Conservation (phyloP, 495 filamentous ascomycete species). For the Rhypophila decipiens region DNA sequence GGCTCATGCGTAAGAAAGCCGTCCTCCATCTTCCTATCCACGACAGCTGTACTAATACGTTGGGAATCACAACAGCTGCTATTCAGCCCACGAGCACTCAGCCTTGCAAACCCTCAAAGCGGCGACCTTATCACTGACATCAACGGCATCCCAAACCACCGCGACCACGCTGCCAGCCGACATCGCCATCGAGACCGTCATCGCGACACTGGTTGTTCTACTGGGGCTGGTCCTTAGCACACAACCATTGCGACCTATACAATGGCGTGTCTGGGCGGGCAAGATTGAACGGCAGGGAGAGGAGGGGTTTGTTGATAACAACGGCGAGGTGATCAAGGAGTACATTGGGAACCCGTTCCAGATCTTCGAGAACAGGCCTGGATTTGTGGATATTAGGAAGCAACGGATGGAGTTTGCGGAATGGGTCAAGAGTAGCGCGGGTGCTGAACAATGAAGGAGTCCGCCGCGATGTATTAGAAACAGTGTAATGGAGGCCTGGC, state of each 20-base stretch:
- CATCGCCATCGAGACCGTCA: conserved; percentile 67
- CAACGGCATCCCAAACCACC: conserved; percentile 21
- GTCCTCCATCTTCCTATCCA: neutral
- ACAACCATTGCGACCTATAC: conserved; percentile 65
- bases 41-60: neutral
- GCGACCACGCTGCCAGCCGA: conserved; percentile 63
- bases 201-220: conserved; percentile 63
- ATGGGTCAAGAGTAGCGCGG: conserved; percentile 48
- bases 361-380: conserved; percentile 38
- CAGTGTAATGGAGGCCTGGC: too few species aligned
- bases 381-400: conserved; percentile 52
- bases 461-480: too few species aligned
- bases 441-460: too few species aligned
- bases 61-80: conserved; percentile 49
- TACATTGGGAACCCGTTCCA: conserved; percentile 46
- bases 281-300: conserved; percentile 71
- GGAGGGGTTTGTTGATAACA: conserved; percentile 62
- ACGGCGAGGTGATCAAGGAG: conserved; percentile 50
- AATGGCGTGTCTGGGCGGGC: conserved; percentile 78
- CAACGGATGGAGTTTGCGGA: conserved; percentile 72
- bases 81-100: conserved; percentile 81
- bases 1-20: conserved; percentile 59
- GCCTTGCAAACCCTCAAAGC: conserved; percentile 55
- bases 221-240: conserved; percentile 65
- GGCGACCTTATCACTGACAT: conserved; percentile 42